Conservation (phyloP, 352 stramenopile species). For the Blastocystis sp. region DNA sequence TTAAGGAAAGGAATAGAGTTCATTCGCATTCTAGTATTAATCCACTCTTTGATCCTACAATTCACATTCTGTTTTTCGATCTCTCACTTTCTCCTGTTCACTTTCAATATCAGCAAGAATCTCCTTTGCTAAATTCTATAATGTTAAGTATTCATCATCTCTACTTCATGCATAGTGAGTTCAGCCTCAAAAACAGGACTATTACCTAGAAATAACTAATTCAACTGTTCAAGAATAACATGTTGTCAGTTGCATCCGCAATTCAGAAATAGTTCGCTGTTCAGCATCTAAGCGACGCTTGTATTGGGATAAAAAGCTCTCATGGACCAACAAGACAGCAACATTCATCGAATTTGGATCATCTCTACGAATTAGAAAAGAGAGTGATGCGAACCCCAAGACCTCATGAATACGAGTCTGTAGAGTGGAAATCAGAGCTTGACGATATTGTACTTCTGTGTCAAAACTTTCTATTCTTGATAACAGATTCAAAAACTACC, state of each 20-base stretch:
- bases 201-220: background rate
- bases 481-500: background rate
- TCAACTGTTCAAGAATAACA: background rate
- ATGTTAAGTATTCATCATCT: background rate
- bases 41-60: background rate
- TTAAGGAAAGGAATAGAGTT: conserved; percentile 17
- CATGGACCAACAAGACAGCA: conserved; percentile 36
- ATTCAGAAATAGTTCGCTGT: background rate
- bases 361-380: background rate
- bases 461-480: conserved; percentile 40
- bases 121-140: background rate
- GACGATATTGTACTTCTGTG: background rate
- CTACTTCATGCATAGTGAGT: conserved; percentile 19
- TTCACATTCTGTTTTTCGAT: conserved; percentile 1
- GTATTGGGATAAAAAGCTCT: conserved; percentile 49
- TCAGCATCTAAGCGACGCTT: conserved; percentile 7
- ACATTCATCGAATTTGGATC: conserved; percentile 2
- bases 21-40: background rate
- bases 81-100: background rate
- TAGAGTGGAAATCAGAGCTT: background rate
- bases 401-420: conserved; percentile 37
- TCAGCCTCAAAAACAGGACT: background rate
- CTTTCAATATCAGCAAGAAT: background rate
- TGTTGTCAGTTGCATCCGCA: background rate
- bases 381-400: background rate